Percentiles rank a stretch among this genome's conserved stretches.
These are phyloP conservation scores for Ilyonectria robusta DNA, from an alignment of 2,329 filamentous ascomycete genomes.

Conservation along the genomic window DNA sequence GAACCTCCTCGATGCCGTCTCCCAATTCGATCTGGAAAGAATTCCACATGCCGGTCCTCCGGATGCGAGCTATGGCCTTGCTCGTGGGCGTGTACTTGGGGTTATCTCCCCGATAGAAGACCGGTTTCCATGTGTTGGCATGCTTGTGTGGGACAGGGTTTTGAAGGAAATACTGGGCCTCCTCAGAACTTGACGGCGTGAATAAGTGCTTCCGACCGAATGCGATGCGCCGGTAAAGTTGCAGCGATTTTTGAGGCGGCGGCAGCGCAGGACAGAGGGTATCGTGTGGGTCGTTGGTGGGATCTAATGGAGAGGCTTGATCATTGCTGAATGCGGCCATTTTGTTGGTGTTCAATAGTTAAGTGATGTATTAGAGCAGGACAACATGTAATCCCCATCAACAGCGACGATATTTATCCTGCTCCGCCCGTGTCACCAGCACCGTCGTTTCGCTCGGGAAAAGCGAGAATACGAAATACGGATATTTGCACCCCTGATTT, in stretches of 20 bases:
- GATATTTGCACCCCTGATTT: background rate
- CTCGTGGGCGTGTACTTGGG: conserved; percentile 34
- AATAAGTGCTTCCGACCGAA: conserved; percentile 36
- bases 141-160: conserved; percentile 39
- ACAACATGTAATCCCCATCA: too few species aligned
- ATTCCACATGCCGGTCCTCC: conserved; percentile 33
- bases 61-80: conserved; percentile 21
- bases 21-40: conserved; percentile 35
- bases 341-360: background rate
- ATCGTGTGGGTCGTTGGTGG: background rate
- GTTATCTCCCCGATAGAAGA: conserved; percentile 37
- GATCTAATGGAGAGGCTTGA: background rate
- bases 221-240: conserved; percentile 24
- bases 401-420: background rate
- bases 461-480: conserved; percentile 4
- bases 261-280: background rate
- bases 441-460: background rate
- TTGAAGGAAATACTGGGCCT: conserved; percentile 29
- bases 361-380: too few species aligned
- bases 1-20: conserved; percentile 31
- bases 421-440: background rate
- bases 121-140: conserved; percentile 30
- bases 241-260: conserved; percentile 16
- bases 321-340: background rate
- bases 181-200: conserved; percentile 5